These are phyloP conservation scores for Musa acuminata DNA, from an alignment of 176 grass and related monocot species.

Conservation along the genomic window DNA sequence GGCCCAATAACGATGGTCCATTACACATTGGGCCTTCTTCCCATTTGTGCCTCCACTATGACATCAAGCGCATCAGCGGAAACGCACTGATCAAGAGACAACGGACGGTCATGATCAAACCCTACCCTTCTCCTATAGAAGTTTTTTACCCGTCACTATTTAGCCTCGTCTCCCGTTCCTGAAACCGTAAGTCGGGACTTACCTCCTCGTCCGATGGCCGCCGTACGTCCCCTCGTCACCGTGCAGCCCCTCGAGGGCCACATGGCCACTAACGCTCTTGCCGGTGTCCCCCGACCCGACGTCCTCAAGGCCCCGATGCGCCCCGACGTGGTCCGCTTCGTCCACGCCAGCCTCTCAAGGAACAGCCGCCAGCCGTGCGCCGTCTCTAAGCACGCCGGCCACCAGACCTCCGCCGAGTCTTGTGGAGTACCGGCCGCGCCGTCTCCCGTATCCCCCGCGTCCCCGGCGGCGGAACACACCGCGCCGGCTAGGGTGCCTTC, in stretches of 20 bases:
- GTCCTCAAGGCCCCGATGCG: constrained; percentile 46
- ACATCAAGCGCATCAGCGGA: too few relatives aligned
- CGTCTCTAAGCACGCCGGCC: constrained; percentile 72
- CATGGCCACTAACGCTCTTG: constrained; percentile 39
- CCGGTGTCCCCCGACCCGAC: constrained; percentile 27
- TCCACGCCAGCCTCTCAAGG: constrained; percentile 49
- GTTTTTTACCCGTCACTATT: not conserved
- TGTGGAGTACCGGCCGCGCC: constrained; percentile 85
- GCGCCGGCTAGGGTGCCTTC: constrained; percentile 76
- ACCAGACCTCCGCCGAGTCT: constrained; percentile 92
- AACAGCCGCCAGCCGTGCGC: constrained; percentile 92
- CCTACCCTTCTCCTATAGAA: constrained; percentile 26
- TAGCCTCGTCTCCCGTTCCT: not conserved
- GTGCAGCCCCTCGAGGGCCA: constrained; percentile 58
- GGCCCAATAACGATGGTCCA: too few relatives aligned
- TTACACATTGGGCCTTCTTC: too few relatives aligned
- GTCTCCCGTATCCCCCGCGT: constrained; percentile 92
- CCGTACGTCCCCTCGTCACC: constrained; percentile 41
- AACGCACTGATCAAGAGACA: not conserved
- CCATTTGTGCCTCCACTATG: too few relatives aligned
- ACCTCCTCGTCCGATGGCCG: constrained; percentile 25
- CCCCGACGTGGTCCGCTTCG: constrained; percentile 40
- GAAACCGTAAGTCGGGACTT: constrained; percentile 20
- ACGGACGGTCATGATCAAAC: constrained; percentile 14
- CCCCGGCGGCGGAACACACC: constrained; percentile 65